These are phyloP conservation scores for Aspergillus melleus DNA, from an alignment of 2,329 filamentous ascomycete genomes.

Conservation along the genomic window DNA sequence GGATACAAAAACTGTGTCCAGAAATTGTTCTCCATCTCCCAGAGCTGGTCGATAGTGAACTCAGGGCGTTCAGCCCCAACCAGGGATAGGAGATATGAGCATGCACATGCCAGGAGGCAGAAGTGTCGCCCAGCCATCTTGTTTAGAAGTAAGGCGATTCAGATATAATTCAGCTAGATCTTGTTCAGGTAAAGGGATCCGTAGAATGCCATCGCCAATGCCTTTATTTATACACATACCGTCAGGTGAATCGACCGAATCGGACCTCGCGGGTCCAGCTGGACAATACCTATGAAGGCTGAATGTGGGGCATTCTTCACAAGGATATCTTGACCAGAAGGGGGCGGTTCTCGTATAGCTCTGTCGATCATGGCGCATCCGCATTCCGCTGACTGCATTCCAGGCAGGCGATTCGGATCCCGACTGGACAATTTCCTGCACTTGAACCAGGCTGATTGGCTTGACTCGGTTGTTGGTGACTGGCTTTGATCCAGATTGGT, in stretches of 20 bases:
- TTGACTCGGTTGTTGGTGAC: too few relatives aligned
- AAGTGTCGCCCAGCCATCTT: neutral
- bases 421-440: neutral
- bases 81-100: neutral
- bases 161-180: too few relatives aligned
- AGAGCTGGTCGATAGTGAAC: slow-evolving; percentile 24
- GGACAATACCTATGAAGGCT: too few relatives aligned
- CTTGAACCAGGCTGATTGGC: too few relatives aligned
- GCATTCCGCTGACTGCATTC: neutral
- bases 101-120: neutral
- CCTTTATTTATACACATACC: too few relatives aligned
- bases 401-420: neutral
- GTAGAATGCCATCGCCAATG: too few relatives aligned
- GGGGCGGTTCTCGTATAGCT: neutral
- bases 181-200: too few relatives aligned
- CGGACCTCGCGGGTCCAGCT: too few relatives aligned
- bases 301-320: neutral
- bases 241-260: too few relatives aligned
- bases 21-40: slow-evolving; percentile 23
- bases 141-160: too few relatives aligned
- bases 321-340: neutral
- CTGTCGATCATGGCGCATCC: neutral
- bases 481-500: too few relatives aligned
- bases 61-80: neutral
- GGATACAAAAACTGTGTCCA: slow-evolving; percentile 29